Evolutionary conservation across 129 eudicot species (phyloP), one percentile per base, ranked within the genome.

Genomic region (Logfia minima): DNA sequence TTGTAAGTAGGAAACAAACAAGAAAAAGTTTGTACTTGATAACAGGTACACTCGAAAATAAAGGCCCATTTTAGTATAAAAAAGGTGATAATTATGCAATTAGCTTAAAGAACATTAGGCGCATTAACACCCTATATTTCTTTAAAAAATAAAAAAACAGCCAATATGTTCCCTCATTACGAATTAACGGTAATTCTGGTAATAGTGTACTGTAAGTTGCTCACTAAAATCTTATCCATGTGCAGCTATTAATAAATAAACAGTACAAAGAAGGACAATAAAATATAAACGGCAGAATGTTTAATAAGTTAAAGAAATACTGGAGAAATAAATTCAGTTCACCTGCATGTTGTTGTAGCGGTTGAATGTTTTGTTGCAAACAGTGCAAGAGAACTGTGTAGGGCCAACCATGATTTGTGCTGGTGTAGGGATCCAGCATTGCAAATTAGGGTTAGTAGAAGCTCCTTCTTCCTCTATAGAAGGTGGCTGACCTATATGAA

Each of bases 301-400:
- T 41, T 39, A 45, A 32, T 76, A n/a, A 41, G 63, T 28, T n/a
- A 28, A 31, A 29, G 4, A 24, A 70, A 70, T n/a, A 34, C 3
- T 10, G 26, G 18, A 60, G 39, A 55, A 59, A 72, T 53, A 72
- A 26, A 81, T 58, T 74, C 18, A 48, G 72, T 56, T 9, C 61
- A 85, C 98, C 96, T 92, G 98, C 96, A 92, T 92, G 84, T 90
- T 90, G 86, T 90, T 90, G 86, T 83, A 87, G 67, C 96, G 84
- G 80, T 84, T 87, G 86, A 89, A 92, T 60, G 91, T 87, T 70
- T 89, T 92, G 78, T 71, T 75, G 84, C 98, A 92, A 52, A 92
- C 96, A 35, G 92, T 76, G 86, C 98, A 92, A 81, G 96, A 85
- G 71, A 88, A 92, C 39, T 92, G 98, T 34, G 98, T 90, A 10